phyloP scores from a whole-genome alignment of 805 yeast genomes.

The Suhomyces sp. region DNA sequence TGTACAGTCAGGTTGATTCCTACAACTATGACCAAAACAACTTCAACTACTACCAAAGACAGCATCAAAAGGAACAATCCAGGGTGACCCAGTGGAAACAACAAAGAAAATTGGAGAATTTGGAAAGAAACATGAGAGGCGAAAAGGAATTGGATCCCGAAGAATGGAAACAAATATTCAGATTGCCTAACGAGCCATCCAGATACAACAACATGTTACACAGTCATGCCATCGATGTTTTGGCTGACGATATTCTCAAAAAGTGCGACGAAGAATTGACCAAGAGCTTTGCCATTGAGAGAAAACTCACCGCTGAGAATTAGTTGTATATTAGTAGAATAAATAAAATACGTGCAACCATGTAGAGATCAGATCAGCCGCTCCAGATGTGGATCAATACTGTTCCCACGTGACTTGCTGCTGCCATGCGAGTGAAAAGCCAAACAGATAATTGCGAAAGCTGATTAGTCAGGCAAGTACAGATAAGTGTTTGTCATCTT shows the following conservation, averaged over 20 bases:
- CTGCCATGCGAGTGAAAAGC: not conserved
- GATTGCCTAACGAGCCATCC: constrained; percentile 71
- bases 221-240: constrained; percentile 65
- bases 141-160: constrained; percentile 53
- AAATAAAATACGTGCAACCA: not conserved
- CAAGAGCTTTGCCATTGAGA: constrained; percentile 58
- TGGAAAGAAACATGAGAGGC: constrained; percentile 55
- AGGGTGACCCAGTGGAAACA: constrained; percentile 75
- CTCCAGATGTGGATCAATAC: not conserved
- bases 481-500: not conserved
- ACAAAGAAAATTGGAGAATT: constrained; percentile 63
- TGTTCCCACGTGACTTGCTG: not conserved
- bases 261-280: constrained; percentile 64
- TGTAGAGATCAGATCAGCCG: not conserved
- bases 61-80: constrained; percentile 62
- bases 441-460: not conserved
- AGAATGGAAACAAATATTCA: constrained; percentile 63
- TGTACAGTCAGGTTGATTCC: constrained; percentile 68
- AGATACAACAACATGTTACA: constrained; percentile 68
- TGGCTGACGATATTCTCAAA: constrained; percentile 69
- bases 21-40: constrained; percentile 76
- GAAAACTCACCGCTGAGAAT: constrained; percentile 39
- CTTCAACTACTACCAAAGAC: constrained; percentile 80
- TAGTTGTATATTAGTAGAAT: not conserved
- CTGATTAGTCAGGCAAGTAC: not conserved